Evolutionary conservation across 2,329 filamentous ascomycete species (phyloP).

Genomic region (Colletotrichum neosansevieriae): DNA sequence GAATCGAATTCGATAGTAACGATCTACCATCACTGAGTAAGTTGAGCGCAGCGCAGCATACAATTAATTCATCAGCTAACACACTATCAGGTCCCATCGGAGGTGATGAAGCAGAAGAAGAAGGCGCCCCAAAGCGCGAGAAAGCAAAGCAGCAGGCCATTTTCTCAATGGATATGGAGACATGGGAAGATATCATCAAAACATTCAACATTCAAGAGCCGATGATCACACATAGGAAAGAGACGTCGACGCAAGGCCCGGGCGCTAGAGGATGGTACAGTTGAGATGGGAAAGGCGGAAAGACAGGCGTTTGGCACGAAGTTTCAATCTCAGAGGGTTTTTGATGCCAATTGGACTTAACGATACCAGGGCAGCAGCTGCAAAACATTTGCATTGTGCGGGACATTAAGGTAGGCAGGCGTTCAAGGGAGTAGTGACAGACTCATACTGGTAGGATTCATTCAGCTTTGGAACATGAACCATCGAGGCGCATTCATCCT

Average conservation of each 20-base stretch:
- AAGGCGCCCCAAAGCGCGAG: slow-evolving; percentile 58
- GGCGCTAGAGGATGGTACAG: slow-evolving; percentile 76
- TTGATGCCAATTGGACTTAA: background rate
- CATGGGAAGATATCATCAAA: slow-evolving; percentile 82
- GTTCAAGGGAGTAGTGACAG: background rate
- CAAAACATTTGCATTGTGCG: background rate
- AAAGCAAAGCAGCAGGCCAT: slow-evolving; percentile 85
- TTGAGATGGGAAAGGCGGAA: slow-evolving; percentile 46
- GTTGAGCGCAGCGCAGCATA: slow-evolving; percentile 49
- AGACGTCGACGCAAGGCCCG: slow-evolving; percentile 64
- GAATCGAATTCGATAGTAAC: slow-evolving; percentile 78
- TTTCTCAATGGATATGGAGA: slow-evolving; percentile 86
- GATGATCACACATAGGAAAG: slow-evolving; percentile 85
- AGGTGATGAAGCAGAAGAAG: slow-evolving; percentile 60
- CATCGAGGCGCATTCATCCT: background rate
- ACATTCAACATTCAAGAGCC: slow-evolving; percentile 81
- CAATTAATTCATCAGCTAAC: slow-evolving; percentile 38
- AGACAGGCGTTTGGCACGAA: slow-evolving; percentile 3
- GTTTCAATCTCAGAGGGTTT: background rate
- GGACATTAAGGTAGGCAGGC: background rate
- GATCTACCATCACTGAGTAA: slow-evolving; percentile 84
- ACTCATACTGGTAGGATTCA: slow-evolving; percentile 1
- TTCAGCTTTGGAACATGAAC: background rate
- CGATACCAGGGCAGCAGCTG: slow-evolving; percentile 6
- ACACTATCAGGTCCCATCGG: slow-evolving; percentile 49